Percentiles rank a stretch among this genome's conserved stretches.
These are phyloP conservation scores for Onygenales sp. DNA, from an alignment of 2,329 filamentous ascomycete genomes.

Conservation along the genomic window DNA sequence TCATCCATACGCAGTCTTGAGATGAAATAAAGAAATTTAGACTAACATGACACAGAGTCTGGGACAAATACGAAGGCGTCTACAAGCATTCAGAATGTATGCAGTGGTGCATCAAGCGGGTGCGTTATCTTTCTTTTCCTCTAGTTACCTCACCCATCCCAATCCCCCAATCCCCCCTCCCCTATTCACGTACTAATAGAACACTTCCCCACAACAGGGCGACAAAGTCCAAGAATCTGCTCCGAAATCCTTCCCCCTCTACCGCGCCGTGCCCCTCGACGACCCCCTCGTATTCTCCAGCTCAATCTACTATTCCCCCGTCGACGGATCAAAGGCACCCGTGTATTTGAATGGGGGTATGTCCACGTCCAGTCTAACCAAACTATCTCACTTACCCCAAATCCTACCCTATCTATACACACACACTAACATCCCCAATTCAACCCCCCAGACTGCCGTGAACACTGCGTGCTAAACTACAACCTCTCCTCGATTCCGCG, in stretches of 20 bases:
- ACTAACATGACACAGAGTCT: neutral
- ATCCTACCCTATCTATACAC: neutral
- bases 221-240: neutral
- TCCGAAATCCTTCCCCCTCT: neutral
- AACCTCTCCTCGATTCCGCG: slow-evolving; percentile 2
- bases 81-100: slow-evolving; percentile 3
- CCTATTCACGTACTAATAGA: too few relatives aligned
- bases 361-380: neutral
- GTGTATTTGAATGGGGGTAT: slow-evolving; percentile 1
- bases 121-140: neutral
- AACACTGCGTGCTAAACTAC: slow-evolving; percentile 3
- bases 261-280: slow-evolving; percentile 1
- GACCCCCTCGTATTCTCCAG: slow-evolving; percentile 2
- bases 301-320: neutral
- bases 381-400: neutral
- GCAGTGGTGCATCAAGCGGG: slow-evolving; percentile 1
- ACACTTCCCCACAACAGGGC: neutral
- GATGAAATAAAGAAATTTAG: neutral
- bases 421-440: neutral
- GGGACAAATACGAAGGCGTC: slow-evolving; percentile 2
- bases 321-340: neutral
- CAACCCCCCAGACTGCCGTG: slow-evolving; percentile 3
- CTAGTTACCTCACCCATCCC: too few relatives aligned
- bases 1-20: neutral
- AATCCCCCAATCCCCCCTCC: too few relatives aligned